Conservation (phyloP, 2,329 filamentous ascomycete genomes). For the Ophiostoma montium region DNA sequence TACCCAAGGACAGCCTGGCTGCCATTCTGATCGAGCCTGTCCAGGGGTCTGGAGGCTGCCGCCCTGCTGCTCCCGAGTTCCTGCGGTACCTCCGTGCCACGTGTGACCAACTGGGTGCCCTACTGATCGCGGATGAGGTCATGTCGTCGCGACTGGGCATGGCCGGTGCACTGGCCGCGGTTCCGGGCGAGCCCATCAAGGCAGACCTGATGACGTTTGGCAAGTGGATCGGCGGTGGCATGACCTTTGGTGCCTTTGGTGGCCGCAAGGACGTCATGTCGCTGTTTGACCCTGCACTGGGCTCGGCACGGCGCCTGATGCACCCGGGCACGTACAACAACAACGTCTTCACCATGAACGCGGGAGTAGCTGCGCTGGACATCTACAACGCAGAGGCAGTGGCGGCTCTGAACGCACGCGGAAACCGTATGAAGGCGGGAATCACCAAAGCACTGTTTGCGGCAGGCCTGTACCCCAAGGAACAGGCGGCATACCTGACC, state of each 20-base stretch:
- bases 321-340: conserved; percentile 53
- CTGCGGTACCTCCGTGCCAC: conserved; percentile 20
- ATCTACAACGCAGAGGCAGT: conserved; percentile 23
- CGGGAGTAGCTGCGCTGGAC: conserved; percentile 29
- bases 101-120: conserved; percentile 6
- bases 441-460: conserved; percentile 18
- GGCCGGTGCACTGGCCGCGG: conserved; percentile 38
- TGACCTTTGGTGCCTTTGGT: conserved; percentile 46
- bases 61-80: conserved; percentile 35
- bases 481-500: not conserved
- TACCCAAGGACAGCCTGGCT: conserved; percentile 31
- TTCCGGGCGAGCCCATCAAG: conserved; percentile 38
- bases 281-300: conserved; percentile 49
- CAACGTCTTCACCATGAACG: conserved; percentile 43
- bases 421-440: conserved; percentile 17
- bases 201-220: conserved; percentile 39
- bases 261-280: conserved; percentile 51
- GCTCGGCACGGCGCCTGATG: conserved; percentile 35
- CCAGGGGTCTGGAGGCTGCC: conserved; percentile 46
- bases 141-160: conserved; percentile 47
- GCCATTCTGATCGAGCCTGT: conserved; percentile 54
- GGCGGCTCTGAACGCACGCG: conserved; percentile 19
- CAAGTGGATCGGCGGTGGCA: conserved; percentile 44
- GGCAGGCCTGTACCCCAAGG: conserved; percentile 17
- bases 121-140: conserved; percentile 59